These are phyloP conservation scores for Pythium biforme DNA, from an alignment of 352 stramenopile genomes.

Conservation along the genomic window DNA sequence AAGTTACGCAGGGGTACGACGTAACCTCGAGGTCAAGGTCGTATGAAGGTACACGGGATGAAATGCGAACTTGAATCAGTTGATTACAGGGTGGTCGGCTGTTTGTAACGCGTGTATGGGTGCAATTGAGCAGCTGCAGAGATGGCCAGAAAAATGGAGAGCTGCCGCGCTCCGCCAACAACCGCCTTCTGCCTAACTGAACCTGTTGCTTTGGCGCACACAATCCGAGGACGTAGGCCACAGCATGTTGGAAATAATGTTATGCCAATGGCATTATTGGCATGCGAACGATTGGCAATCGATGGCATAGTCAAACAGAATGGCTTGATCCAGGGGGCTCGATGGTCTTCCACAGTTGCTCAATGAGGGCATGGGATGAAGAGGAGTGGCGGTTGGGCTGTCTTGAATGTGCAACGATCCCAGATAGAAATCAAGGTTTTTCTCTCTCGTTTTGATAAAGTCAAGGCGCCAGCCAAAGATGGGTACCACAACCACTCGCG, in stretches of 20 bases:
- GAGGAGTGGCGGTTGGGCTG: background rate
- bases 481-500: constrained; percentile 1
- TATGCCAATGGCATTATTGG: too few species aligned
- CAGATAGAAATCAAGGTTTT: background rate
- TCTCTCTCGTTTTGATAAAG: background rate
- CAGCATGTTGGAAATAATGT: too few species aligned
- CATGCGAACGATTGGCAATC: background rate
- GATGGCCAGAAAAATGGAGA: background rate
- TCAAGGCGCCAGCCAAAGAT: background rate
- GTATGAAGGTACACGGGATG: constrained; percentile 5
- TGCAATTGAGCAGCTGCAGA: constrained; percentile 1
- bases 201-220: too few species aligned
- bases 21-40: constrained; percentile 18
- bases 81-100: background rate
- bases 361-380: background rate
- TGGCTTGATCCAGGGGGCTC: too few species aligned
- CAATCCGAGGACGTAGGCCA: too few species aligned
- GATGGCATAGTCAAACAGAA: too few species aligned
- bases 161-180: too few species aligned
- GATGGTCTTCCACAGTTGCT: background rate
- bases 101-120: constrained; percentile 13
- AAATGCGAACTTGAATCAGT: constrained; percentile 11
- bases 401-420: constrained; percentile 12
- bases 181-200: too few species aligned
- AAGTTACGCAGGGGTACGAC: constrained; percentile 24